Percentiles rank a stretch among this genome's conserved stretches.
These are phyloP conservation scores for Sporothrix sp. DNA, from an alignment of 2,329 filamentous ascomycete genomes.

Conservation along the genomic window DNA sequence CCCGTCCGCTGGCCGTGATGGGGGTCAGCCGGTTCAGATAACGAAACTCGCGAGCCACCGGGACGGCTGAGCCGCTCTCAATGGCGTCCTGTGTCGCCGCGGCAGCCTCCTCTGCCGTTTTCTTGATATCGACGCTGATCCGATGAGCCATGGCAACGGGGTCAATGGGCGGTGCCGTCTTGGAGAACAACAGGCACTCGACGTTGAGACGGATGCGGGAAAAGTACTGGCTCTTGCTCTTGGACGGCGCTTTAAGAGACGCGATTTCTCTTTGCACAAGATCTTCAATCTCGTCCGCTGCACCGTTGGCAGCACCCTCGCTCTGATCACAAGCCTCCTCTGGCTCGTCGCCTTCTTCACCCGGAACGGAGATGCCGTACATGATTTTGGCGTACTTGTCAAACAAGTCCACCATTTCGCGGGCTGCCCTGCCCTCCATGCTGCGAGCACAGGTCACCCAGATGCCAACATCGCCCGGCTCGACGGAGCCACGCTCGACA, in stretches of 20 bases:
- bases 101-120: constrained; percentile 31
- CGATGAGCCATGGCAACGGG: constrained; percentile 43
- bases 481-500: constrained; percentile 39
- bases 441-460: constrained; percentile 69
- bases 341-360: constrained; percentile 18
- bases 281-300: constrained; percentile 59
- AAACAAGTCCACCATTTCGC: constrained; percentile 46
- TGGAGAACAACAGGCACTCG: constrained; percentile 56
- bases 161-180: constrained; percentile 44
- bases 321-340: too few species aligned
- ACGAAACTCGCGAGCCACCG: constrained; percentile 20
- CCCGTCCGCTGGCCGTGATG: constrained; percentile 47
- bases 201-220: constrained; percentile 44
- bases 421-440: constrained; percentile 59
- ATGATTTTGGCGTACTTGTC: constrained; percentile 52
- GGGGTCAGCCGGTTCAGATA: constrained; percentile 52
- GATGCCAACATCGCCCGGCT: constrained; percentile 62
- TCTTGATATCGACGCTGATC: constrained; percentile 46
- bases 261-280: constrained; percentile 64
- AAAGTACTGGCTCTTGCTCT: constrained; percentile 37
- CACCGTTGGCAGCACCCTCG: constrained; percentile 9
- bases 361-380: constrained; percentile 39
- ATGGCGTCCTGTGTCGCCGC: constrained; percentile 28
- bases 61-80: neutral
- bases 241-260: constrained; percentile 40